Evolutionary conservation across 257 asterid species (phyloP).

Genomic region (Nicotiana otophora): DNA sequence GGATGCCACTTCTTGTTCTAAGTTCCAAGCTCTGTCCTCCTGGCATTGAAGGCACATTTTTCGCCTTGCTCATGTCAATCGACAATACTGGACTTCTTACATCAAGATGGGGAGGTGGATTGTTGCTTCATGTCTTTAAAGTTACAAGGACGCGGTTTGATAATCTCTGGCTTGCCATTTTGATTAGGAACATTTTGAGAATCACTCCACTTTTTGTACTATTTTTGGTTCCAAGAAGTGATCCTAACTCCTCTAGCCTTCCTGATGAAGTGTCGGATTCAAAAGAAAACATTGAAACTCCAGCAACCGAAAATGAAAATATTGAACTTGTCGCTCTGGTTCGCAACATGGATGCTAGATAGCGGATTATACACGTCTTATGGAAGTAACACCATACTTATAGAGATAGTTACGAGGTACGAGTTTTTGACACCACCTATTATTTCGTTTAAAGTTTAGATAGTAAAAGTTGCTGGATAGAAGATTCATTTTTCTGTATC

Average conservation of each 20-base stretch:
- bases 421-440: not conserved
- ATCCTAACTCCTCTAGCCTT: slow-evolving; percentile 47
- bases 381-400: not conserved
- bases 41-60: slow-evolving; percentile 88
- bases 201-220: slow-evolving; percentile 51
- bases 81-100: slow-evolving; percentile 82
- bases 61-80: slow-evolving; percentile 88
- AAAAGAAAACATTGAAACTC: slow-evolving; percentile 31
- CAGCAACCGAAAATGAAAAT: slow-evolving; percentile 39
- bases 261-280: slow-evolving; percentile 35
- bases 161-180: slow-evolving; percentile 68
- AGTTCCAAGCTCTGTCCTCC: slow-evolving; percentile 84
- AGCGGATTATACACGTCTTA: slow-evolving; percentile 6
- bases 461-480: not conserved
- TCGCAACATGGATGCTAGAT: slow-evolving; percentile 29
- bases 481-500: not conserved
- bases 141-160: slow-evolving; percentile 61
- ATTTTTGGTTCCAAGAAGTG: slow-evolving; percentile 63
- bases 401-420: not conserved
- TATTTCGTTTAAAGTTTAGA: not conserved
- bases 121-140: slow-evolving; percentile 56
- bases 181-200: slow-evolving; percentile 62
- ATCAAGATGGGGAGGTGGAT: slow-evolving; percentile 83
- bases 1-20: slow-evolving; percentile 97
- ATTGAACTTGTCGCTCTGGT: slow-evolving; percentile 80